Evolutionary conservation across 176 grass and related monocot species (phyloP).

Genomic region (Saccharum spontaneum): DNA sequence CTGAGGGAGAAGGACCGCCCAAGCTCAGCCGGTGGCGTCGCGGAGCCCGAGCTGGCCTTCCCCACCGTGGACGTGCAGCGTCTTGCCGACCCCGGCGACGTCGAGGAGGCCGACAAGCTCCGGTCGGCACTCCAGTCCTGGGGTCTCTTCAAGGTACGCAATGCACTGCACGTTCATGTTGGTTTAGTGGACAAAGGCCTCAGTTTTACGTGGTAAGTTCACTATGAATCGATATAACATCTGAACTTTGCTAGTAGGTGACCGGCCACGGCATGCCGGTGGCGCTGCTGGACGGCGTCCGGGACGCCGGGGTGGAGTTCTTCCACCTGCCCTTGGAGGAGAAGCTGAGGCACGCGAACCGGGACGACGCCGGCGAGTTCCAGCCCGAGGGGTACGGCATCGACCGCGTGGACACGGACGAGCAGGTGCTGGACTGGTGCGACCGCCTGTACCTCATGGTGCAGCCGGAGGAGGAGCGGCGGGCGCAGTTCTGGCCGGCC

Average conservation of each 20-base stretch:
- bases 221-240: too few species aligned
- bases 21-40: background rate
- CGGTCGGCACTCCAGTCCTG: conserved; percentile 42
- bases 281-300: conserved; percentile 39
- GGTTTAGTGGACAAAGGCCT: too few species aligned
- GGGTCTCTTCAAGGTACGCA: conserved; percentile 47
- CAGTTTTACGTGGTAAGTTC: too few species aligned
- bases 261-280: conserved; percentile 29
- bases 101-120: conserved; percentile 48
- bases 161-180: too few species aligned
- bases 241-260: background rate
- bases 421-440: conserved; percentile 53
- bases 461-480: conserved; percentile 36
- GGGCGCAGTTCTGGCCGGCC: conserved; percentile 35
- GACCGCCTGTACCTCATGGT: conserved; percentile 55
- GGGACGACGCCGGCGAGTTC: conserved; percentile 32
- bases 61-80: conserved; percentile 55
- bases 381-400: conserved; percentile 57
- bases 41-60: background rate
- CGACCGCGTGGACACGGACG: conserved; percentile 49
- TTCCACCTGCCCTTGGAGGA: conserved; percentile 50
- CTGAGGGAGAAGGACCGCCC: conserved; percentile 32
- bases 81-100: conserved; percentile 27
- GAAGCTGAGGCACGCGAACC: conserved; percentile 51
- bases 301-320: conserved; percentile 33